Conservation (phyloP, 768 basidiomycete species). For the Macrolepiota fuliginosa region DNA sequence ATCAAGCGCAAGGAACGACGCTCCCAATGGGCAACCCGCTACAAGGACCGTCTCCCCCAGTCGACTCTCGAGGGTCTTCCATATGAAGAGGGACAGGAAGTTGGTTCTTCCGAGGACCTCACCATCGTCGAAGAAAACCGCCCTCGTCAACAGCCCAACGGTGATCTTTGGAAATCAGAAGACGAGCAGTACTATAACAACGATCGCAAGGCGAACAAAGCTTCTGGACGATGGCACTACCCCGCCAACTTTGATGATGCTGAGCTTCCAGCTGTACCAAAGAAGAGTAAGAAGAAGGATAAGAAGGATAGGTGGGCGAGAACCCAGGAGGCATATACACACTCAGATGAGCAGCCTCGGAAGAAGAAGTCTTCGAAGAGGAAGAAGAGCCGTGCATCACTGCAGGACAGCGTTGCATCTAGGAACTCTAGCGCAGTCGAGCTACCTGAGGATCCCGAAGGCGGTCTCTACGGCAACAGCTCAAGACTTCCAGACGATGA, state of each 20-base stretch:
- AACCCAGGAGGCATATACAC: conserved; percentile 79
- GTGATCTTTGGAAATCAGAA: conserved; percentile 68
- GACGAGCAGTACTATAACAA: conserved; percentile 77
- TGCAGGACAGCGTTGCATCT: conserved; percentile 28
- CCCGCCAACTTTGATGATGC: conserved; percentile 81
- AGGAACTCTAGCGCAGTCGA: conserved; percentile 43
- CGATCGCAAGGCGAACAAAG: conserved; percentile 36
- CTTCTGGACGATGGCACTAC: conserved; percentile 76
- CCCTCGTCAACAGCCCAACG: conserved; percentile 39
- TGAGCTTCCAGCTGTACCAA: conserved; percentile 33
- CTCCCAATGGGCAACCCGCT: conserved; percentile 85
- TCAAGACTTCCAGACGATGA: conserved; percentile 16
- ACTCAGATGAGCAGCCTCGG: conserved; percentile 40
- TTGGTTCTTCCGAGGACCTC: conserved; percentile 36
- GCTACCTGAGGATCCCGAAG: conserved; percentile 72
- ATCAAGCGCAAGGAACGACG: conserved; percentile 76
- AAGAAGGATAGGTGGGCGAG: conserved; percentile 89
- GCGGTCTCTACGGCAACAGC: conserved; percentile 56
- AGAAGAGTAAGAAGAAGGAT: conserved; percentile 58
- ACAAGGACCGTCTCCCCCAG: conserved; percentile 73
- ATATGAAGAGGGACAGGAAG: conserved; percentile 79
- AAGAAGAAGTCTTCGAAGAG: conserved; percentile 53
- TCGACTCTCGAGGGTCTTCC: conserved; percentile 70
- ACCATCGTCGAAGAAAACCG: conserved; percentile 32
- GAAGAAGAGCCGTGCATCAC: conserved; percentile 51